Conservation (phyloP, 2,329 filamentous ascomycete species). For the Pseudogymnoascus sp. region DNA sequence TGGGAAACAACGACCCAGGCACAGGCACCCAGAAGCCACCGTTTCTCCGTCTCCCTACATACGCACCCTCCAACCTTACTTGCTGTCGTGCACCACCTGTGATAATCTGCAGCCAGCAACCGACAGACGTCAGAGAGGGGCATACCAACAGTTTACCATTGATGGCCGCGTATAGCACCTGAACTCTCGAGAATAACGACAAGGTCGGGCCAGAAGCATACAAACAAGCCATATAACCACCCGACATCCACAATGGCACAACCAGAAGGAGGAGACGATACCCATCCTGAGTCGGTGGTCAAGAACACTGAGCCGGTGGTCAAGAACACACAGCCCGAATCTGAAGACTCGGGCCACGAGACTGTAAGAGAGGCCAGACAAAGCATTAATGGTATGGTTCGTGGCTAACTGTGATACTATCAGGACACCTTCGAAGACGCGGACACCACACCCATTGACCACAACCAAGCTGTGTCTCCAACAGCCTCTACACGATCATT, state of each 20-base stretch:
- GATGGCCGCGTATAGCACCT: constrained; percentile 12
- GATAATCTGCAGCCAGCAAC: constrained; percentile 2
- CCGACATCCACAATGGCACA: neutral
- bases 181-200: constrained; percentile 10
- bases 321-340: neutral
- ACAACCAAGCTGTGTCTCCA: neutral
- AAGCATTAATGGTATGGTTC: neutral
- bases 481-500: neutral
- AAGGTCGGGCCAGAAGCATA: neutral
- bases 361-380: neutral
- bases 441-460: constrained; percentile 36
- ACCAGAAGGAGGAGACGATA: neutral
- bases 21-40: constrained; percentile 1
- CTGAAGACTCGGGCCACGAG: constrained; percentile 1
- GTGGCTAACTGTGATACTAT: neutral
- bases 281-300: neutral
- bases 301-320: neutral
- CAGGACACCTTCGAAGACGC: constrained; percentile 83
- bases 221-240: neutral
- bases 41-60: constrained; percentile 8
- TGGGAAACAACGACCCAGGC: neutral
- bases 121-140: constrained; percentile 3
- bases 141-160: constrained; percentile 11
- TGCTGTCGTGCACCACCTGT: neutral
- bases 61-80: constrained; percentile 1